Evolutionary conservation across 768 basidiomycete species (phyloP), one percentile per base, ranked within the genome.

Genomic region (Tylopilus rubrobrunneus): DNA sequence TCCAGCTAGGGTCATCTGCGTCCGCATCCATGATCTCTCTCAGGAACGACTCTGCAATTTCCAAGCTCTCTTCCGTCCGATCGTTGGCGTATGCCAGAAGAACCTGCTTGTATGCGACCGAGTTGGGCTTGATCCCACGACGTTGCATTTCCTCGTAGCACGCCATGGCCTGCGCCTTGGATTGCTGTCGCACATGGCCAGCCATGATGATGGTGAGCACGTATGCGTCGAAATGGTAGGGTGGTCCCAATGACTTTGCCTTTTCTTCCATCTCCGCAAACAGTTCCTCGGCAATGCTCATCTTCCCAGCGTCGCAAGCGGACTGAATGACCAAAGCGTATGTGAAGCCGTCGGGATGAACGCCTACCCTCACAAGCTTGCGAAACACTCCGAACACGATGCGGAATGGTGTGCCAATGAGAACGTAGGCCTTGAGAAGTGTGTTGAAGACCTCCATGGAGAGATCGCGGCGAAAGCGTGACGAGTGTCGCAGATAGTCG

Each of bases 341-440:
- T 0, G 89, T 85, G 60, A 78, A 76, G 5, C 61, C 67, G 58
- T 87, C 80, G 0, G 91, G 87, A 37, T 75, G 74, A 15, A 86
- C 64, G 4, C 78, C 78, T 7, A 74, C 65, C 36, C 71, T 62
- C 52, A 74, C 68, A 52, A 92, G 71, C 49, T 74, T 77, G 42
- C 76, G 72, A 70, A 93, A 92, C 34, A 90, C 63, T 5, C 73
- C 67, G 27, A 81, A 73, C 39, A 93, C 85, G 27, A 82, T 67
- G 31, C 69, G 67, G 60, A 87, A 89, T 0, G 94, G 92, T 2
- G 90, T 82, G 25, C 88, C 91, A 34, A 90, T 79, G 45, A 87
- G 74, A 49, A 96, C 81, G 62, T 91, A 88, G 2, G 92, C 91
- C 69, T 90, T 91, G 59, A 96, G 72, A 25, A 97, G 76, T 25